Percentiles rank a stretch among this genome's conserved stretches.
phyloP scores from a whole-genome alignment of 331 rosid species.

The Ulmus americana region DNA sequence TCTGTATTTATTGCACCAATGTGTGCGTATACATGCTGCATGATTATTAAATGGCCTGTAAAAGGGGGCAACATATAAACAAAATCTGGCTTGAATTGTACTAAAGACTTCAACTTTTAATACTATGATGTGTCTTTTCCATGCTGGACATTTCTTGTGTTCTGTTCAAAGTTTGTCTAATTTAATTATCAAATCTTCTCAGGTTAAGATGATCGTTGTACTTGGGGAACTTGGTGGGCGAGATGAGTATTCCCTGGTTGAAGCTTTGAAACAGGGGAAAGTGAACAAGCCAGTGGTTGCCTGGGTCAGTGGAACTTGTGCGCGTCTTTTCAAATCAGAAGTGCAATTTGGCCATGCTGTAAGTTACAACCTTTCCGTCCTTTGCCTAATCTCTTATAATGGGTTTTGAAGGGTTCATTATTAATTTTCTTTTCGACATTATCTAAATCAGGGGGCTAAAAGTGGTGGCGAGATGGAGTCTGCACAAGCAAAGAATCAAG shows the following conservation, averaged over 20 bases:
- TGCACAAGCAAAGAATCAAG: conserved; percentile 95
- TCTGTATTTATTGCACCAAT: neutral
- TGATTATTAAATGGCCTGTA: neutral
- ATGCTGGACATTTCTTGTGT: conserved; percentile 4
- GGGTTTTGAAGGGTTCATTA: conserved; percentile 14
- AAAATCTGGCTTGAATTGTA: neutral
- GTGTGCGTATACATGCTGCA: neutral
- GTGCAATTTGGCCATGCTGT: conserved; percentile 99
- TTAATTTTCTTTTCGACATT: conserved; percentile 19
- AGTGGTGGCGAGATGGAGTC: conserved; percentile 99
- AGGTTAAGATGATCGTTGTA: conserved; percentile 91
- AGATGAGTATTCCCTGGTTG: conserved; percentile 94
- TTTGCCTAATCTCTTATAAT: conserved; percentile 15
- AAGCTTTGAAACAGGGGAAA: conserved; percentile 91
- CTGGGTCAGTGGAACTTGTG: conserved; percentile 99
- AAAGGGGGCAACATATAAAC: neutral
- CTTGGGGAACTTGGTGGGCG: conserved; percentile 98
- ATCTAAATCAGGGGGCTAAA: conserved; percentile 76
- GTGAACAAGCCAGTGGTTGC: conserved; percentile 92
- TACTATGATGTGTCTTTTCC: neutral
- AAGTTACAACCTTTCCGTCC: conserved; percentile 35
- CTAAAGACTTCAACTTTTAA: neutral
- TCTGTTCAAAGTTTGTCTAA: conserved; percentile 10
- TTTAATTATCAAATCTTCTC: conserved; percentile 29
- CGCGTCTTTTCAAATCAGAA: conserved; percentile 94